Evolutionary conservation across 768 basidiomycete species (phyloP).

Genomic region (Leucosporidium creatinivorum): DNA sequence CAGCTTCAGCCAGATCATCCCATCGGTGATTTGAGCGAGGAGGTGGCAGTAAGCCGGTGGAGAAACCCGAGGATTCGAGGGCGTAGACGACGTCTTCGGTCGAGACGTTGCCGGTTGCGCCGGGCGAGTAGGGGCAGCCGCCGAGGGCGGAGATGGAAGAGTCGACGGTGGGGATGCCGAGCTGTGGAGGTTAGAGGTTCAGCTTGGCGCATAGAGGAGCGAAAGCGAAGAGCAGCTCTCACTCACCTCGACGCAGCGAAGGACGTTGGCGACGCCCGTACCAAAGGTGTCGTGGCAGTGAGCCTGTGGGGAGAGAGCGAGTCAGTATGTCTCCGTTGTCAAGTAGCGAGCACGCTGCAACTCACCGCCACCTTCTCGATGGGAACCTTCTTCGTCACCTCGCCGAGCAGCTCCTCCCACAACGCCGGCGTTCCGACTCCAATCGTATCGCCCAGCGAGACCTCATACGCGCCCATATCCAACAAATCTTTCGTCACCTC

Average conservation of each 20-base stretch:
- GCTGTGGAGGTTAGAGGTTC: neutral
- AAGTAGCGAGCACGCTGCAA: neutral
- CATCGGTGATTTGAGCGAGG: neutral
- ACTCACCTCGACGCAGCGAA: conserved; percentile 40
- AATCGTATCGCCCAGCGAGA: conserved; percentile 73
- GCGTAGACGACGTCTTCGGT: conserved; percentile 79
- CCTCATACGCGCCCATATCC: conserved; percentile 91
- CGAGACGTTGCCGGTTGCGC: conserved; percentile 88
- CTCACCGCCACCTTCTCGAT: conserved; percentile 57
- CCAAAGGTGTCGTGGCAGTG: conserved; percentile 90
- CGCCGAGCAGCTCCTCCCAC: conserved; percentile 61
- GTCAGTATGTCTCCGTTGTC: neutral
- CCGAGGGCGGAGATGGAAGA: conserved; percentile 81
- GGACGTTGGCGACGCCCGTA: conserved; percentile 49
- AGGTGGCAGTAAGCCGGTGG: conserved; percentile 46
- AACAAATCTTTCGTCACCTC: conserved; percentile 63
- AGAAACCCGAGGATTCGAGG: conserved; percentile 56
- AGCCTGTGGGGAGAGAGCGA: neutral
- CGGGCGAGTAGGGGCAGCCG: conserved; percentile 92
- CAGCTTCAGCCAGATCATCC: neutral
- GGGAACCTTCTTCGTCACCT: conserved; percentile 56
- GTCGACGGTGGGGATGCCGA: conserved; percentile 70
- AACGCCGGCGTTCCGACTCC: conserved; percentile 71
- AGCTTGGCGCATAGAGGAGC: neutral
- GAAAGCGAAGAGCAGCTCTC: conserved; percentile 35